Conservation (phyloP, 257 asterid genomes). For the Solanum gracilifrons region DNA sequence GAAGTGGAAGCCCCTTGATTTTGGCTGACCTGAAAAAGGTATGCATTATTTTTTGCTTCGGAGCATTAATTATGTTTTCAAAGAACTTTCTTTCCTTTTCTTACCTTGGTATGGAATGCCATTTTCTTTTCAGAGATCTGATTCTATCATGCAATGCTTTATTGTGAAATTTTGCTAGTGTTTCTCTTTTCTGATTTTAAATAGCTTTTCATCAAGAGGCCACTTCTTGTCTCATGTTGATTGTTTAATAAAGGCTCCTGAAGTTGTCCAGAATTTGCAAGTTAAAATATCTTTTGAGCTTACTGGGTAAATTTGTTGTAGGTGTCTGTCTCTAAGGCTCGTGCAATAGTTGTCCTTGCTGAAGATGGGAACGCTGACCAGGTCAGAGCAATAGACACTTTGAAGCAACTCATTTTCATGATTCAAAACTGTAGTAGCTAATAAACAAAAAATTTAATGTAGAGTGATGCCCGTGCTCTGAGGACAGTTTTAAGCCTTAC, state of each 20-base stretch:
- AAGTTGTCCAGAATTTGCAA: neutral
- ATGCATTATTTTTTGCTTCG: neutral
- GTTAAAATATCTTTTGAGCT: conserved; percentile 11
- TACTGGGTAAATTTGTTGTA: conserved; percentile 17
- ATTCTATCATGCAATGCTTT: neutral
- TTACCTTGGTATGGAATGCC: neutral
- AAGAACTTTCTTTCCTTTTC: neutral
- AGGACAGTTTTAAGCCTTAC: conserved; percentile 88
- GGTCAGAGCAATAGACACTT: conserved; percentile 30
- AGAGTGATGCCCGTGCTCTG: conserved; percentile 95
- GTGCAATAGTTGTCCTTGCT: conserved; percentile 86
- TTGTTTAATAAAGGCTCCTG: neutral
- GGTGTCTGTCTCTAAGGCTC: conserved; percentile 95
- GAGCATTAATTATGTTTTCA: neutral
- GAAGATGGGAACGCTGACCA: conserved; percentile 91
- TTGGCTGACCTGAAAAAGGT: conserved; percentile 83
- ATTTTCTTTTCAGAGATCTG: neutral
- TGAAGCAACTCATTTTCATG: conserved; percentile 5
- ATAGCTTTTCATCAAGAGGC: neutral
- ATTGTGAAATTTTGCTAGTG: neutral
- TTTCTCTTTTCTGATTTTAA: neutral
- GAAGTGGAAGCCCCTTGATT: conserved; percentile 88
- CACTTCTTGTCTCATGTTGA: neutral
- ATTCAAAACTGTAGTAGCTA: conserved; percentile 2
- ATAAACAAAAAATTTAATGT: conserved; percentile 17